phyloP scores from a whole-genome alignment of 768 basidiomycete genomes.

The Tulasnella sp. region DNA sequence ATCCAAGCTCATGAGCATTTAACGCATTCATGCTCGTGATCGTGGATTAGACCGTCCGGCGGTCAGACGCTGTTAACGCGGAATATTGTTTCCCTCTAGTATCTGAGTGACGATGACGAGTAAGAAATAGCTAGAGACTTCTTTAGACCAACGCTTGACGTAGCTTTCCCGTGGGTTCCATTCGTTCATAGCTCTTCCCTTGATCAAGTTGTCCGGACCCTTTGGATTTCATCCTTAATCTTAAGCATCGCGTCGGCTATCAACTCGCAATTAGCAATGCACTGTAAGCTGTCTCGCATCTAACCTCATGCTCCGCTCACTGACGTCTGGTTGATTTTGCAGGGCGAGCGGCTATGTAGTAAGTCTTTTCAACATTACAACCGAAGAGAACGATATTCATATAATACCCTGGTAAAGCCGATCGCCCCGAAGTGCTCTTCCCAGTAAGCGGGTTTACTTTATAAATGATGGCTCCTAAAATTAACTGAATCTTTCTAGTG shows the following conservation, averaged over 20 bases:
- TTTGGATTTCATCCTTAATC: slow-evolving; percentile 35
- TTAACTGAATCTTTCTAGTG: not conserved
- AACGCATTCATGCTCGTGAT: too few relatives aligned
- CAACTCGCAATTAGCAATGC: slow-evolving; percentile 36
- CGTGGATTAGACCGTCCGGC: too few relatives aligned
- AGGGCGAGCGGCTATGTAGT: slow-evolving; percentile 35
- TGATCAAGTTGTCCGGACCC: slow-evolving; percentile 27
- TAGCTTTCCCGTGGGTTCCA: too few relatives aligned
- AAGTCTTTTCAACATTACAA: not conserved
- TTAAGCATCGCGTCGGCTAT: slow-evolving; percentile 36
- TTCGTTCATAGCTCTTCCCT: not conserved
- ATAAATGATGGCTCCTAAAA: not conserved
- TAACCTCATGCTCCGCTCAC: too few relatives aligned
- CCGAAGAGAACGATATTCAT: too few relatives aligned
- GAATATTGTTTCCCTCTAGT: too few relatives aligned
- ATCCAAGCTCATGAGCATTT: too few relatives aligned
- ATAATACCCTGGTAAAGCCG: slow-evolving; percentile 25
- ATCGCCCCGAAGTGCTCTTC: slow-evolving; percentile 28
- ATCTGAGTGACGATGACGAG: too few relatives aligned
- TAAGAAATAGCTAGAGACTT: too few relatives aligned
- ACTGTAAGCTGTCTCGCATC: not conserved
- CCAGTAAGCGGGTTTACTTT: too few relatives aligned
- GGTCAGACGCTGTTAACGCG: too few relatives aligned
- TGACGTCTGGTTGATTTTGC: not conserved
- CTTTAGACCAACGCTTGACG: too few relatives aligned